Base-by-base conservation (phyloP, 2,329 filamentous ascomycete genomes). In the Cladophialophora chaetospira region DNA sequence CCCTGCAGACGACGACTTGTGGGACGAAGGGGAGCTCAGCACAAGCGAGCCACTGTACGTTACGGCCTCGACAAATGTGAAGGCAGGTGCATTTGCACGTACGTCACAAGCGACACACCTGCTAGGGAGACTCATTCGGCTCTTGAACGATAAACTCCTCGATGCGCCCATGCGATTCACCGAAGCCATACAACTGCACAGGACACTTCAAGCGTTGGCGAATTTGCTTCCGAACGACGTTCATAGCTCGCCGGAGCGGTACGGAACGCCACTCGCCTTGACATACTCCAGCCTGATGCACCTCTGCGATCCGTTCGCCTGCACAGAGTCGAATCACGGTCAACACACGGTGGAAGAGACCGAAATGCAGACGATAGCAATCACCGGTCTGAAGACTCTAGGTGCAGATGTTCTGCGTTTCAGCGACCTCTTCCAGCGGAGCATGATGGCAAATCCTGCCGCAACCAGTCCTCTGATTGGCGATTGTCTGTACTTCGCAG, bases 61-160 rank as follows among this genome's bases (percentile, higher is more conserved):
- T 5, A 65, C 63, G 2, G 64, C 65, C 8, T 52, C 66, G 10
- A 64, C 66, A 0, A 59, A 54, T 21, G 55, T 65, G n/a, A 48
- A 46, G 36, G 70, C 67, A 4, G 64, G 66, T 11, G 62, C 69
- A 8, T 73, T 71, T 62, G 69, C 70, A 2, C 61, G 71, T 26
- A 68, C 68, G 4, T 71, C 69, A 44, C 71, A 73, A 57, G 70
- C 70, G n/a, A 60, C 60, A 11, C 69, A 72, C 53, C 58, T 73
- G 8, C 59, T 72, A 1, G 71, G 71, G 2, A 68, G 69, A 49
- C 65, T 71, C 2, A 51, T 71, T 11, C 56, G 63, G 1, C 66
- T 72, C 33, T 51, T 68, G 26, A 67, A 71, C 46, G 71, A 73
- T 47, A 56, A 53, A 19, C 52, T 53, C 3, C 52, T 68, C 13